A percentile compares a stretch with the other conserved stretches of the same genome.
phyloP scores from a whole-genome alignment of 805 yeast genomes.

The Kluyveromyces lactis region DNA sequence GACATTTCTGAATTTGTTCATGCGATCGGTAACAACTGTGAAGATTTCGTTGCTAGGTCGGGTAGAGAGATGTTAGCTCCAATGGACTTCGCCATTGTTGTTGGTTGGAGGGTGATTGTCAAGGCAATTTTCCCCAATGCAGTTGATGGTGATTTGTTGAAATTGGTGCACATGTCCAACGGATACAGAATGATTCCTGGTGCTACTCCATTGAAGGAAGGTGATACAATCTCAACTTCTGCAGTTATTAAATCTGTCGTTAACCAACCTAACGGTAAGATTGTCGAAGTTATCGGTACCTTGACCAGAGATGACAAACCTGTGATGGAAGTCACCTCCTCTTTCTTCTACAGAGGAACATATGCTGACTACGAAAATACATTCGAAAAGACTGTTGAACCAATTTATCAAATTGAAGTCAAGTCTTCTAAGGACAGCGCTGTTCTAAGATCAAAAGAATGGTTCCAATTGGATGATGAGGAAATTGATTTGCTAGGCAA shows the following conservation, averaged over 20 bases:
- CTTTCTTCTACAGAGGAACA: slow-evolving; percentile 92
- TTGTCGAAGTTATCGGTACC: slow-evolving; percentile 91
- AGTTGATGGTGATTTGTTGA: slow-evolving; percentile 93
- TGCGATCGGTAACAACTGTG: slow-evolving; percentile 95
- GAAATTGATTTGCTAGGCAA: slow-evolving; percentile 65
- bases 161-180: slow-evolving; percentile 89
- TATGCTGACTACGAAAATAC: slow-evolving; percentile 86
- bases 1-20: slow-evolving; percentile 89
- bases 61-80: slow-evolving; percentile 87
- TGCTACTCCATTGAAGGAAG: slow-evolving; percentile 80
- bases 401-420: slow-evolving; percentile 74
- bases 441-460: slow-evolving; percentile 87
- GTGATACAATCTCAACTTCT: slow-evolving; percentile 72
- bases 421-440: slow-evolving; percentile 83
- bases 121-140: slow-evolving; percentile 95
- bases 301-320: slow-evolving; percentile 67
- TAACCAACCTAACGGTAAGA: slow-evolving; percentile 88
- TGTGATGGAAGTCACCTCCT: slow-evolving; percentile 89
- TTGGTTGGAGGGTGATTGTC: slow-evolving; percentile 97
- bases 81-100: slow-evolving; percentile 97
- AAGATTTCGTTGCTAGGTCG: slow-evolving; percentile 84
- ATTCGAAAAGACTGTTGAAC: slow-evolving; percentile 79
- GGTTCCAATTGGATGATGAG: slow-evolving; percentile 81
- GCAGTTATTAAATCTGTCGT: slow-evolving; percentile 85
- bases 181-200: slow-evolving; percentile 91